phyloP scores from a whole-genome alignment of 2,329 filamentous ascomycete species.

The Aureobasidium leucospermi region DNA sequence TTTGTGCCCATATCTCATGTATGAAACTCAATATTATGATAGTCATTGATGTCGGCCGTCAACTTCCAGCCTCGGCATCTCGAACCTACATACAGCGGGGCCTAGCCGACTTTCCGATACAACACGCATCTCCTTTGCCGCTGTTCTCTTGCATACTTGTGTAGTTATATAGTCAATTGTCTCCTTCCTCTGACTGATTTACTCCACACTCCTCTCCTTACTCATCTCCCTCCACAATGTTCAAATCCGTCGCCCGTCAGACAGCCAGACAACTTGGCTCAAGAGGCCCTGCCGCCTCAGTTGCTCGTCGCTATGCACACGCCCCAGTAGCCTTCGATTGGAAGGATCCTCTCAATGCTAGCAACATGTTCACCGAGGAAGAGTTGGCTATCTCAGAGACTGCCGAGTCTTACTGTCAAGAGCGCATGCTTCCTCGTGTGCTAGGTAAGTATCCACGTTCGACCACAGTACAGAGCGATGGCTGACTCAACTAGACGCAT shows the following conservation, averaged over 20 bases:
- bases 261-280: slow-evolving; percentile 34
- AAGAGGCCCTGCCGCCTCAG: slow-evolving; percentile 23
- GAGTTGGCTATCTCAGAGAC: slow-evolving; percentile 85
- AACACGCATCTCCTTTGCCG: slow-evolving; percentile 3
- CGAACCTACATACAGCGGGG: not conserved
- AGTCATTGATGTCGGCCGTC: slow-evolving; percentile 2
- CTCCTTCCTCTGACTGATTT: not conserved
- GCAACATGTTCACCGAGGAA: slow-evolving; percentile 76
- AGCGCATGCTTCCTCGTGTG: slow-evolving; percentile 75
- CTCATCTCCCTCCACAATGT: slow-evolving; percentile 28
- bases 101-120: slow-evolving; percentile 9
- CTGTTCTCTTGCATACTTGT: not conserved
- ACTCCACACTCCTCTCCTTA: not conserved
- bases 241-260: slow-evolving; percentile 34
- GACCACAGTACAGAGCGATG: not conserved
- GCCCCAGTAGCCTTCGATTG: slow-evolving; percentile 63
- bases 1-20: not conserved
- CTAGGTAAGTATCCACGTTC: slow-evolving; percentile 52
- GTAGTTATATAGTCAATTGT: not conserved
- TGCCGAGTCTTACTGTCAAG: slow-evolving; percentile 89
- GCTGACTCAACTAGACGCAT: slow-evolving; percentile 55
- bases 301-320: slow-evolving; percentile 33
- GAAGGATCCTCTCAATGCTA: slow-evolving; percentile 76
- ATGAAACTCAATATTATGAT: not conserved
- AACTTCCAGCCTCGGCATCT: slow-evolving; percentile 12